Conservation (phyloP, 2,329 filamentous ascomycete species). For the Penicillium janthinellum region DNA sequence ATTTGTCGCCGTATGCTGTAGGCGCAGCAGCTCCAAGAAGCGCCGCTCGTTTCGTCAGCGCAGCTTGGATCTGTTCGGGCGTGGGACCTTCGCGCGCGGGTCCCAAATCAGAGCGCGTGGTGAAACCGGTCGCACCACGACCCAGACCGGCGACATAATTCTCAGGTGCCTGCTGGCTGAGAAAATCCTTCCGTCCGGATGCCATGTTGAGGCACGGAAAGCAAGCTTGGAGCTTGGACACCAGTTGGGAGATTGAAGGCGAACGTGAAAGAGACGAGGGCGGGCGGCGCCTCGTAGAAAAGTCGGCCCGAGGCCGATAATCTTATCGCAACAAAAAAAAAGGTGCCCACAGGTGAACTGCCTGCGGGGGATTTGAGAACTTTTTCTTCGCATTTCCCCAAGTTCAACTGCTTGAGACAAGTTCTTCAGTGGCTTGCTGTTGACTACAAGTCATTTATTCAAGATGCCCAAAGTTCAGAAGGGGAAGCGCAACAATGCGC, state of each 20-base stretch:
- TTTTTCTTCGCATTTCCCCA: not conserved
- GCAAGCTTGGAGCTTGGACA: slow-evolving; percentile 3
- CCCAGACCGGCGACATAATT: slow-evolving; percentile 96
- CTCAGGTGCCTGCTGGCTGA: slow-evolving; percentile 81
- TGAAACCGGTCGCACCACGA: slow-evolving; percentile 97
- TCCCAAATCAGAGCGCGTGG: slow-evolving; percentile 92
- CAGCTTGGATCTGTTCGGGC: slow-evolving; percentile 98
- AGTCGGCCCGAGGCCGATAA: slow-evolving; percentile 26
- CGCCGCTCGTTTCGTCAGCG: slow-evolving; percentile 88
- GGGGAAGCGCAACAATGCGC: slow-evolving; percentile 57
- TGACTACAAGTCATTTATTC: slow-evolving; percentile 9
- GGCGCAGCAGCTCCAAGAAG: slow-evolving; percentile 73
- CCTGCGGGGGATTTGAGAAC: not conserved
- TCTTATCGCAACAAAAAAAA: slow-evolving; percentile 33
- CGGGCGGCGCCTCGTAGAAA: slow-evolving; percentile 16
- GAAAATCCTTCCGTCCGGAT: slow-evolving; percentile 73
- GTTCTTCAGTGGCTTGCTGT: not conserved
- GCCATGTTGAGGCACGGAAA: slow-evolving; percentile 52
- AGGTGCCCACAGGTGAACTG: slow-evolving; percentile 22
- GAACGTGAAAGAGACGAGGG: slow-evolving; percentile 6
- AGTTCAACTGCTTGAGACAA: no score
- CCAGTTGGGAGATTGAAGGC: slow-evolving; percentile 3
- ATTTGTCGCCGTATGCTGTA: slow-evolving; percentile 70
- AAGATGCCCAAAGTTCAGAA: slow-evolving; percentile 60
- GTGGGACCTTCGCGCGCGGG: slow-evolving; percentile 93